Percentiles rank a stretch among this genome's conserved stretches.
Evolutionary conservation across 1,284 basidiomycete species (phyloP).

Genomic region (Ceratorhiza oryzae-sativae): DNA sequence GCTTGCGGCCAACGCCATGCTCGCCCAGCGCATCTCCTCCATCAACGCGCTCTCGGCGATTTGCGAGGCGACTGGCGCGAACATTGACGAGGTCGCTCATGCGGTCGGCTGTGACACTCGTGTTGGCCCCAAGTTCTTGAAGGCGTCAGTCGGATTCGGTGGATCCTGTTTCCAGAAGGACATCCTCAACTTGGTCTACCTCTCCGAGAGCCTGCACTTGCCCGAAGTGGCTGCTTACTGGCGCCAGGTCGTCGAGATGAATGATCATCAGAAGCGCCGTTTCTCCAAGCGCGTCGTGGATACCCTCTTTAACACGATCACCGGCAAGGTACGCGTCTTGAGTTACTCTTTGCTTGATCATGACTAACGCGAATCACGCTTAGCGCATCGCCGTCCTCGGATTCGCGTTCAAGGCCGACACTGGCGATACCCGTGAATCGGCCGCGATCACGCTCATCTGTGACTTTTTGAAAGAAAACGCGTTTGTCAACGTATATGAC

Average conservation of each 20-base stretch:
- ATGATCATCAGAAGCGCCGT: slow-evolving; percentile 93
- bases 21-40: slow-evolving; percentile 97
- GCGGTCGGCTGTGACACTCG: slow-evolving; percentile 94
- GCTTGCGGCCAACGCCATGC: slow-evolving; percentile 96
- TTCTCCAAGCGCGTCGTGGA: slow-evolving; percentile 92
- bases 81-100: slow-evolving; percentile 96
- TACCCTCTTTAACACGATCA: slow-evolving; percentile 97
- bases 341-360: neutral
- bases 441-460: slow-evolving; percentile 94
- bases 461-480: slow-evolving; percentile 91
- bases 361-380: neutral
- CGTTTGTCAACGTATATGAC: slow-evolving; percentile 89
- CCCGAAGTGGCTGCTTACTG: slow-evolving; percentile 99
- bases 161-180: slow-evolving; percentile 99
- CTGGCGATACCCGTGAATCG: slow-evolving; percentile 96
- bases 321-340: slow-evolving; percentile 74
- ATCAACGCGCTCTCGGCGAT: slow-evolving; percentile 98
- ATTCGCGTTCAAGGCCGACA: slow-evolving; percentile 96
- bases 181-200: slow-evolving; percentile 98
- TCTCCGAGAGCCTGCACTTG: slow-evolving; percentile 91
- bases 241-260: slow-evolving; percentile 93
- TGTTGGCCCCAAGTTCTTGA: slow-evolving; percentile 95
- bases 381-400: slow-evolving; percentile 96
- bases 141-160: slow-evolving; percentile 95
- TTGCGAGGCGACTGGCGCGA: slow-evolving; percentile 99